Conservation (phyloP, 2,329 filamentous ascomycete genomes). For the Arthrobotrys entomopaga region DNA sequence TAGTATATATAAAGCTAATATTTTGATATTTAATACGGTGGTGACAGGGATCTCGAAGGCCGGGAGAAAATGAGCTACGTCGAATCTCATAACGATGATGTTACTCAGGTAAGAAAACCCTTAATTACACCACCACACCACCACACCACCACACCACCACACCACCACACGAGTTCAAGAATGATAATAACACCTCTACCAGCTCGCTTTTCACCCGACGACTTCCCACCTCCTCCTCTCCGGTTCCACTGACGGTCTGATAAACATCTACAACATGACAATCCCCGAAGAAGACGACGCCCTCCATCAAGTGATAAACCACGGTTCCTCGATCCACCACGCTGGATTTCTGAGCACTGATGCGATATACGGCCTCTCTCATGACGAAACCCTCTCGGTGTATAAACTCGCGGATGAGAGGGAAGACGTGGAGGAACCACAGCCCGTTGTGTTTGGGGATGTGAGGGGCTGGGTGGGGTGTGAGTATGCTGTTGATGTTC, state of each 20-base stretch:
- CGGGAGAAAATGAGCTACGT: slow-evolving; percentile 67
- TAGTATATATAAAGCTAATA: too few relatives aligned
- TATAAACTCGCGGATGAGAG: slow-evolving; percentile 74
- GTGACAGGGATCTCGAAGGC: slow-evolving; percentile 38
- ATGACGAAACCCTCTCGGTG: slow-evolving; percentile 80
- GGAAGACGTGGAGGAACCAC: slow-evolving; percentile 68
- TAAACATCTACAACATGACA: slow-evolving; percentile 75
- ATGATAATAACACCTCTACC: slow-evolving; percentile 60
- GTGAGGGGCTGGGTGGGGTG: slow-evolving; percentile 73
- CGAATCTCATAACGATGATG: slow-evolving; percentile 75
- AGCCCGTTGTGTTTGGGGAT: slow-evolving; percentile 72
- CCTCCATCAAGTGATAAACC: slow-evolving; percentile 80
- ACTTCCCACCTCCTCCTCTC: slow-evolving; percentile 74
- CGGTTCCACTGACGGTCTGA: slow-evolving; percentile 80
- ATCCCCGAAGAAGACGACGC: slow-evolving; percentile 76
- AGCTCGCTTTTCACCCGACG: slow-evolving; percentile 71
- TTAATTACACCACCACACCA: neutral
- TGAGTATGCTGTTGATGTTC: slow-evolving; percentile 78
- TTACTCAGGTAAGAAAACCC: slow-evolving; percentile 70
- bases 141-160: neutral
- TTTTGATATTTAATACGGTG: slow-evolving; percentile 31
- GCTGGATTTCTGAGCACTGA: slow-evolving; percentile 73
- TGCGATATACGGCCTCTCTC: slow-evolving; percentile 77
- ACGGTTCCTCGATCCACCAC: slow-evolving; percentile 77
- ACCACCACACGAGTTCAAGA: neutral